Conservation (phyloP, 257 asterid species). For the Nicotiana tabacum region DNA sequence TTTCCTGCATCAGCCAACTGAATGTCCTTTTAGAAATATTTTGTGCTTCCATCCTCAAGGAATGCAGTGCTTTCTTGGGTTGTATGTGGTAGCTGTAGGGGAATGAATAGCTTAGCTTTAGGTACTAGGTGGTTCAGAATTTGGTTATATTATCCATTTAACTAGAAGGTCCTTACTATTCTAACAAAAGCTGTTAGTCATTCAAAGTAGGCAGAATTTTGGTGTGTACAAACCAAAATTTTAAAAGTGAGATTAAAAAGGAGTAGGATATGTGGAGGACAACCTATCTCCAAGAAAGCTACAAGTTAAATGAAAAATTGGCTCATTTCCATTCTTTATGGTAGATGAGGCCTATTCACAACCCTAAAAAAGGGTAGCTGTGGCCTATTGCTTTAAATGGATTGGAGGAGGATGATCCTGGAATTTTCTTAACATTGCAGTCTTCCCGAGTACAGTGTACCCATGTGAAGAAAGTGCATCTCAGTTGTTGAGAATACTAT, state of each 20-base stretch:
- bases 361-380: not conserved
- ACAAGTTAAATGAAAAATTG: not conserved
- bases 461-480: not conserved
- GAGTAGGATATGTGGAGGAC: not conserved
- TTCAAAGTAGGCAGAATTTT: not conserved
- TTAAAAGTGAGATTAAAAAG: too few relatives aligned
- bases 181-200: not conserved
- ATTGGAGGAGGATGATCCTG: not conserved
- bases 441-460: not conserved
- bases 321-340: not conserved
- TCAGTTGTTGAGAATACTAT: not conserved
- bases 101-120: not conserved
- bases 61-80: not conserved
- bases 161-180: not conserved
- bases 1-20: not conserved
- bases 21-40: not conserved
- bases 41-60: not conserved
- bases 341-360: not conserved
- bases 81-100: not conserved
- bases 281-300: not conserved
- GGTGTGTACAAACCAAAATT: too few relatives aligned
- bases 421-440: not conserved
- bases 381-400: not conserved
- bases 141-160: not conserved
- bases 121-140: conserved; percentile 1